Evolutionary conservation across 169 alveolate genomes (phyloP).

Genomic region (Cryptosporidium bovis): DNA sequence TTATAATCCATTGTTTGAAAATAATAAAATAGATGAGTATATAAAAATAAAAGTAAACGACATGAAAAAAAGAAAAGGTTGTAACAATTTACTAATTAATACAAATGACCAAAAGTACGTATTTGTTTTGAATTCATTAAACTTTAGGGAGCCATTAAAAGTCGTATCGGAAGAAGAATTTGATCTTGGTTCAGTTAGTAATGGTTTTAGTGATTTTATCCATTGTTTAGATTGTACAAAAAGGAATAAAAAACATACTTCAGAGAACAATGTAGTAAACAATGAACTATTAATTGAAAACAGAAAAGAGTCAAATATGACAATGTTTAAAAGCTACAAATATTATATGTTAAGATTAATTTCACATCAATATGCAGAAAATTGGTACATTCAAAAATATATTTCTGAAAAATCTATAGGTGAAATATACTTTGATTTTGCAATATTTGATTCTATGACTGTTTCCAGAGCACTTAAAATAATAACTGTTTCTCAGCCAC

Average conservation of each 20-base stretch:
- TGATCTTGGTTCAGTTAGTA: not conserved
- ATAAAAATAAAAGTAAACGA: not conserved
- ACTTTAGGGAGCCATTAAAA: conserved; percentile 40
- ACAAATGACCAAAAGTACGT: not conserved
- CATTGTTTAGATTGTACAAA: conserved; percentile 13
- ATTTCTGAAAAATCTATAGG: conserved; percentile 10
- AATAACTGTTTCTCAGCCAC: conserved; percentile 63
- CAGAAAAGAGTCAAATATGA: conserved; percentile 12
- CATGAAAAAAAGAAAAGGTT: not conserved
- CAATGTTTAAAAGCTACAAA: not conserved
- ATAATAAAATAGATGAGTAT: conserved; percentile 29
- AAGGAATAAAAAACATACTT: not conserved
- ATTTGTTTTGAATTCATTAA: not conserved
- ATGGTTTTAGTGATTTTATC: not conserved
- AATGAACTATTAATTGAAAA: not conserved
- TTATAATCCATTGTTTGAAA: conserved; percentile 45
- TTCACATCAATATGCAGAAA: conserved; percentile 42
- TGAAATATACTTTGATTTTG: conserved; percentile 33
- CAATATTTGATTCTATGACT: conserved; percentile 13
- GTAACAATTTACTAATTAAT: not conserved
- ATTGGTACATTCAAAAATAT: conserved; percentile 46
- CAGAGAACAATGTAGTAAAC: not conserved
- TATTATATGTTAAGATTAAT: conserved; percentile 22
- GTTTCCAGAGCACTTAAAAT: conserved; percentile 37
- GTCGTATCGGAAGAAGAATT: not conserved